Evolutionary conservation across 371 early-diverging fungal species (phyloP).

Genomic region (Dichotomocladium elegans): DNA sequence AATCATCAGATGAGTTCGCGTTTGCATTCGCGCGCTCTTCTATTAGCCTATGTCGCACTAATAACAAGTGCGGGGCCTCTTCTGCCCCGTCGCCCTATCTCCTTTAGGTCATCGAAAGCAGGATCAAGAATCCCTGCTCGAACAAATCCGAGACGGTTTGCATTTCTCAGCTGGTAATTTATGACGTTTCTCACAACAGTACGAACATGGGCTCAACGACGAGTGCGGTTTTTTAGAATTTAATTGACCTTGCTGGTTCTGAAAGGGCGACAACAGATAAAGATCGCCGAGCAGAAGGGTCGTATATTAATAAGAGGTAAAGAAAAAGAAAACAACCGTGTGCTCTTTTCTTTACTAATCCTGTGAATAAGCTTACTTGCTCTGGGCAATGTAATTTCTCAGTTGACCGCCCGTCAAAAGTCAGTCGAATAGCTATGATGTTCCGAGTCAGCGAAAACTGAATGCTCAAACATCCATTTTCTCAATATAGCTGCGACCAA

Average conservation of each 20-base stretch:
- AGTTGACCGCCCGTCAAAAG: constrained; percentile 66
- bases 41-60: no score
- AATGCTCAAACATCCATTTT: not conserved
- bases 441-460: no score
- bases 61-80: not conserved
- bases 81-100: not conserved
- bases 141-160: constrained; percentile 36
- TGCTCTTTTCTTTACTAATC: not conserved
- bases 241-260: constrained; percentile 98
- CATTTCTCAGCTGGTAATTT: constrained; percentile 60
- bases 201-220: not conserved
- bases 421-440: no score
- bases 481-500: no score
- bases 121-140: constrained; percentile 14
- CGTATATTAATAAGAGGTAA: constrained; percentile 87
- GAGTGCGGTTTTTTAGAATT: constrained; percentile 58
- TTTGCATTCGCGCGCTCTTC: no score
- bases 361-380: constrained; percentile 57
- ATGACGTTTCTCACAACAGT: not conserved
- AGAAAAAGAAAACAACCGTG: not conserved
- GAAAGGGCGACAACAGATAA: constrained; percentile 83
- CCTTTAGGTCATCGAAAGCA: constrained; percentile 38
- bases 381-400: constrained; percentile 88
- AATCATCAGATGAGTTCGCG: no score
- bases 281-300: constrained; percentile 87